These are phyloP conservation scores for Fusarium sp. DNA, from an alignment of 2,329 filamentous ascomycete species.

Conservation along the genomic window DNA sequence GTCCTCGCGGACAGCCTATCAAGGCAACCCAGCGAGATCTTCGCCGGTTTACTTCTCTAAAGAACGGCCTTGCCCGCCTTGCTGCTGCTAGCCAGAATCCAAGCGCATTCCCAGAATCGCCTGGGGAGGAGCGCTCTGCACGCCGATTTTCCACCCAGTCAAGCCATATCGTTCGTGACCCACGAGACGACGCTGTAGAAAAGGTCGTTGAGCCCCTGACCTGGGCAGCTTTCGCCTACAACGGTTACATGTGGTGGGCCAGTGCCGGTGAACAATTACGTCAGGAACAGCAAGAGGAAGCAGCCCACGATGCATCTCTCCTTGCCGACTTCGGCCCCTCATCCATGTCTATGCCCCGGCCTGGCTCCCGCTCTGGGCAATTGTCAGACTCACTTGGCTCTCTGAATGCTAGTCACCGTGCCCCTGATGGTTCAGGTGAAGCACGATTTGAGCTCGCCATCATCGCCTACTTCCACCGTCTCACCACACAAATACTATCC, in stretches of 20 bases:
- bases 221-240: constrained; percentile 82
- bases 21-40: constrained; percentile 93
- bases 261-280: constrained; percentile 79
- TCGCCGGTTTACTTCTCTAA: constrained; percentile 78
- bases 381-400: constrained; percentile 59
- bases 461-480: constrained; percentile 83
- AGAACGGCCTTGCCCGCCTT: constrained; percentile 68
- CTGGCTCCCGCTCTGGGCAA: constrained; percentile 48
- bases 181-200: constrained; percentile 63
- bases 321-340: constrained; percentile 62
- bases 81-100: constrained; percentile 38
- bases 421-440: constrained; percentile 53
- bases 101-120: constrained; percentile 45
- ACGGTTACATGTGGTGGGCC: constrained; percentile 91
- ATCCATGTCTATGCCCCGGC: constrained; percentile 47
- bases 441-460: constrained; percentile 73
- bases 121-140: constrained; percentile 42
- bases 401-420: constrained; percentile 51
- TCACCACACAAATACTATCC: constrained; percentile 74
- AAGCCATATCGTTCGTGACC: constrained; percentile 47
- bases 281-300: constrained; percentile 69
- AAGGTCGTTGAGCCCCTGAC: constrained; percentile 70
- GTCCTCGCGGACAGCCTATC: constrained; percentile 70
- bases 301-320: constrained; percentile 64
- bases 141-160: constrained; percentile 46